Base-by-base conservation (phyloP, 371 early-diverging fungal genomes). In the Synchytrium microbalum region DNA sequence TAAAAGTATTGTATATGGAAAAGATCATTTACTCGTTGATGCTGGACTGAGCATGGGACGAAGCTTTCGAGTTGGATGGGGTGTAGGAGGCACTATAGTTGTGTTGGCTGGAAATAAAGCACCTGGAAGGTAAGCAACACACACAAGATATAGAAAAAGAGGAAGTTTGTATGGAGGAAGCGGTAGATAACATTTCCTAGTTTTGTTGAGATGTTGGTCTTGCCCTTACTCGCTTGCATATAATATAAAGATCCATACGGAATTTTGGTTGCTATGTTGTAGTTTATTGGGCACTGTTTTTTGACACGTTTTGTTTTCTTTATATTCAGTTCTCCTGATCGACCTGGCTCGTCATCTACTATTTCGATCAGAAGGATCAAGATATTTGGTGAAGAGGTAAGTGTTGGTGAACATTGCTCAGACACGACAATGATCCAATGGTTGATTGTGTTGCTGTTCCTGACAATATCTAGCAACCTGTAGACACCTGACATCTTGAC, bases 1-100 rank as follows among this genome's bases (percentile, higher is more conserved):
- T 19, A 38, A 38, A 38, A 38, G 46, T 38, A 38, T 31, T 28
- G 52, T 33, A 1, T 33, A 25, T 30, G 64, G 58, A 29, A 62
- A 71, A 24, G 58, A 69, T 55, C 27, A 54, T 32, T 25, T 60
- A 2, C 23, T 59, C 25, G 63, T 68, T 2, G 88, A 89, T 73
- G 85, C 87, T 2, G 87, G 90, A 0, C 63, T 89, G 38, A 76
- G 75, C 74, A 83, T 89, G 83, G 85, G 85, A 14, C 82, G 88
- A 29, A 81, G 83, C 55, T 90, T 81, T 65, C 77, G 90, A 31
- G 90, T 86, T 0, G 87, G 90, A 0, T 92, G 89, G 85, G 91
- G 88, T 0, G 84, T 84, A 0, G 78, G 77, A 60, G 90, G 89
- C n/a, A 61, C 64, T 52, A 72, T 38, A 19, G 46, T 90, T 32